Conservation (phyloP, 2,329 filamentous ascomycete species). For the Talaromyces albobiverticillius region DNA sequence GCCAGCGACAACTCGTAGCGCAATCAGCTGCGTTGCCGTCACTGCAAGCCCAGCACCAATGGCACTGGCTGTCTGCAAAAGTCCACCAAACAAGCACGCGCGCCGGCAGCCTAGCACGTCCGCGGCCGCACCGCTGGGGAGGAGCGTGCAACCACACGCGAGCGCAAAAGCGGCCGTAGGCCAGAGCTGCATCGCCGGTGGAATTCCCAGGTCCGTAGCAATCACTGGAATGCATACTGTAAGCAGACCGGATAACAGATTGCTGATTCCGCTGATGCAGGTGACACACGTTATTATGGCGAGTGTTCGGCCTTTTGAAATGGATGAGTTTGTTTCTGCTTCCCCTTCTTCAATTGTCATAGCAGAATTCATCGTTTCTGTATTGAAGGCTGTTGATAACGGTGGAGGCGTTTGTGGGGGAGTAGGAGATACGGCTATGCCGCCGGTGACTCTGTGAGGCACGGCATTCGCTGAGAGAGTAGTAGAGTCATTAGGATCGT, state of each 20-base stretch:
- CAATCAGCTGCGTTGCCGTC: conserved; percentile 40
- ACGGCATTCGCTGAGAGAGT: no score
- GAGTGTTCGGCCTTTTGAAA: no score
- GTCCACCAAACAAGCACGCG: conserved; percentile 45
- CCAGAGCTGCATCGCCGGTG: conserved; percentile 20
- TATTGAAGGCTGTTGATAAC: no score
- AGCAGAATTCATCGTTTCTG: no score
- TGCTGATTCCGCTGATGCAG: background rate
- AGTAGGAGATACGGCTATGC: no score
- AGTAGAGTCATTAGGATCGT: no score
- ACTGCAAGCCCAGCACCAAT: conserved; percentile 38
- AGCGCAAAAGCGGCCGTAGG: conserved; percentile 32
- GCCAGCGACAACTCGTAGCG: conserved; percentile 44
- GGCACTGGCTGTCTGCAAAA: conserved; percentile 39
- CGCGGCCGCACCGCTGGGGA: conserved; percentile 47
- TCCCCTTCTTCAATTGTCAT: no score
- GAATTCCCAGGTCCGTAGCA: conserved; percentile 17
- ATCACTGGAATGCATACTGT: background rate
- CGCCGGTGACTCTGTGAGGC: no score
- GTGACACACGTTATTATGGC: no score
- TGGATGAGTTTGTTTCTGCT: no score
- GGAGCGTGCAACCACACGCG: conserved; percentile 45
- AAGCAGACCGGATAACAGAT: background rate
- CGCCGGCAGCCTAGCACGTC: conserved; percentile 48
- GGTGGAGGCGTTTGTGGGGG: no score